Conservation (phyloP, 805 yeast species). For the Schwanniomyces polymorphus region DNA sequence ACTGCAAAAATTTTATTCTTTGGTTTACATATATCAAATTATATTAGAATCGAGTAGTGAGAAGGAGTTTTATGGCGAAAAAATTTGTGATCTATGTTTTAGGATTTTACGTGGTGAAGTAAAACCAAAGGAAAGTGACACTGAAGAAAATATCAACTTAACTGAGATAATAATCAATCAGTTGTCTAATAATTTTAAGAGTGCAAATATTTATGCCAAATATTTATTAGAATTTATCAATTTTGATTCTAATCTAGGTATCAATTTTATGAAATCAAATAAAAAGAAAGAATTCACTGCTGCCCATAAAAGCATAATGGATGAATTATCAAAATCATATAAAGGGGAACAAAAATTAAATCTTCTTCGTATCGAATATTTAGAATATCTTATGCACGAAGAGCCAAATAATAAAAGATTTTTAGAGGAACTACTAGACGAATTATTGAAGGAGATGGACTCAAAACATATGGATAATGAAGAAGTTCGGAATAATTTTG, state of each 20-base stretch:
- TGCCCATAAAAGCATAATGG: slow-evolving; percentile 30
- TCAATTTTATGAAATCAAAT: slow-evolving; percentile 30
- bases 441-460: slow-evolving; percentile 20
- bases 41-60: not conserved
- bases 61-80: slow-evolving; percentile 1
- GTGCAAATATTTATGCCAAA: slow-evolving; percentile 26
- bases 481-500: slow-evolving; percentile 19
- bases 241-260: slow-evolving; percentile 24
- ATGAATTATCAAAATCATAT: slow-evolving; percentile 22
- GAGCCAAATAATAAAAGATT: slow-evolving; percentile 7
- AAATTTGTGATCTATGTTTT: slow-evolving; percentile 6
- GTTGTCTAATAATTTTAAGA: slow-evolving; percentile 14
- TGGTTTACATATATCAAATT: slow-evolving; percentile 6
- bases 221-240: slow-evolving; percentile 31
- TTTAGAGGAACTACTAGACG: slow-evolving; percentile 24
- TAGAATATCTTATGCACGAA: slow-evolving; percentile 29
- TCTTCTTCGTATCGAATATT: slow-evolving; percentile 31
- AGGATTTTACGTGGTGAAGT: not conserved
- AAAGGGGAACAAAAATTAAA: slow-evolving; percentile 22
- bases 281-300: slow-evolving; percentile 21
- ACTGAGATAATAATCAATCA: slow-evolving; percentile 10
- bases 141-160: slow-evolving; percentile 2
- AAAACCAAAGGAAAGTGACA: not conserved
- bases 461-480: slow-evolving; percentile 13
- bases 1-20: not conserved